Base-by-base conservation (phyloP, 345 rosid species). In the Trapa incisa region DNA sequence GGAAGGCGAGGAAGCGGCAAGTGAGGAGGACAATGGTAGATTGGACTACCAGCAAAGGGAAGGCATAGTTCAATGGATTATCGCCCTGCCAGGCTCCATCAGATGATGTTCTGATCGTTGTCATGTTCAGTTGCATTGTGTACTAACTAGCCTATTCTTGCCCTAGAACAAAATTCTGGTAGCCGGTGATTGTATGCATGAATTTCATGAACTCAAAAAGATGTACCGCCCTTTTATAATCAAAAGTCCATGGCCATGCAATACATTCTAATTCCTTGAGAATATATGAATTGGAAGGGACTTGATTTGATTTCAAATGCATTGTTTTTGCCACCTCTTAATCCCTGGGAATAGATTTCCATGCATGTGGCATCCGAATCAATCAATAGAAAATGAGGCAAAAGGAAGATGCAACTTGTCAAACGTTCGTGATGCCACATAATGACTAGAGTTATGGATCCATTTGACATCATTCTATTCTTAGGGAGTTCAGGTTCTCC, bases 31-130 rank as follows among this genome's bases (percentile, higher is more conserved):
- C 74, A 17, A 82, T n/a, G 35, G 66, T 68, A 12, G 79, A 70
- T 66, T 80, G 83, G 14, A 80, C 3, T 5, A 82, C 70, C 2
- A 82, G 43, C 43, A 80, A 70, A 6, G 82, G 84, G 64, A 80
- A 74, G 56, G 86, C 77, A 17, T 32, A 80, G 61, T 82, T 54
- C 6, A 82, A 56, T 22, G 86, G 86, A 73, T 80, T 82, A 9
- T 82, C 79, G 36, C 84, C 83, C 70, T 80, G 82, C 82, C 80
- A 82, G 14, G 58, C 83, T 22, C 86, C 82, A 32, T 74, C 72
- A 0, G 85, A 81, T 12, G 73, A 70, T 52, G 77, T 78, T 42
- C 42, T 72, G 3, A 81, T 60, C 64, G 58, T 56, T 17, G 78
- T 77, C 62, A 63, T 37, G 65, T 80, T 77, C 14, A 39, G 65